Percentiles rank a stretch among this genome's conserved stretches.
Conservation (phyloP, 2,329 filamentous ascomycete species). For the Madurella mycetomatis region DNA sequence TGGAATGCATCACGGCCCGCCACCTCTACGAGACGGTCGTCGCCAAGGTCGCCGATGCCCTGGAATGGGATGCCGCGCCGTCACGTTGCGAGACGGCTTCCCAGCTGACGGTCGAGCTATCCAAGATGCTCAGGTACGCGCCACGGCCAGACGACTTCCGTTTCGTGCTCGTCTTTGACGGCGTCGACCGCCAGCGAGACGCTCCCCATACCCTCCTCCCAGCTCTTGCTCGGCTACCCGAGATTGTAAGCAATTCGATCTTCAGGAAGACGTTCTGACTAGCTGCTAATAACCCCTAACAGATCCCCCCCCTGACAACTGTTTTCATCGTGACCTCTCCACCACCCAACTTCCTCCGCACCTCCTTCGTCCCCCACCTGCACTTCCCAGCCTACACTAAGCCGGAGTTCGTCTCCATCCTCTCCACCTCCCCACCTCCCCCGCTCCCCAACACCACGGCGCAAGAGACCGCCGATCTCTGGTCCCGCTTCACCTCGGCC, state of each 20-base stretch:
- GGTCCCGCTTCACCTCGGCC: conserved; percentile 74
- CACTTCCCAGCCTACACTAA: conserved; percentile 83
- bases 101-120: conserved; percentile 68
- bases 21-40: conserved; percentile 73
- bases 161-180: conserved; percentile 83
- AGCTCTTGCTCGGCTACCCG: conserved; percentile 74
- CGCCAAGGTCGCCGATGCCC: conserved; percentile 51
- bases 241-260: conserved; percentile 57
- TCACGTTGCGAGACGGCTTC: conserved; percentile 76
- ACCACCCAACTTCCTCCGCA: conserved; percentile 63
- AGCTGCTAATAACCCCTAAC: conserved; percentile 8
- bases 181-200: conserved; percentile 79
- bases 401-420: conserved; percentile 70
- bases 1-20: conserved; percentile 72
- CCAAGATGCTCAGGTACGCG: conserved; percentile 53
- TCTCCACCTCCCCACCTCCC: conserved; percentile 54
- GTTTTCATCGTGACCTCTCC: conserved; percentile 74
- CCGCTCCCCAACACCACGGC: conserved; percentile 47
- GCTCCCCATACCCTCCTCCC: conserved; percentile 72
- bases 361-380: conserved; percentile 67
- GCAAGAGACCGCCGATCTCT: conserved; percentile 62
- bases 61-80: conserved; percentile 46
- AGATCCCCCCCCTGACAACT: conserved; percentile 76
- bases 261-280: neutral
- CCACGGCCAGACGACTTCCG: conserved; percentile 41